A percentile compares a stretch with the other conserved stretches of the same genome.
These are phyloP conservation scores for Pseudogymnoascus sp. DNA, from an alignment of 2,329 filamentous ascomycete genomes.

Conservation along the genomic window DNA sequence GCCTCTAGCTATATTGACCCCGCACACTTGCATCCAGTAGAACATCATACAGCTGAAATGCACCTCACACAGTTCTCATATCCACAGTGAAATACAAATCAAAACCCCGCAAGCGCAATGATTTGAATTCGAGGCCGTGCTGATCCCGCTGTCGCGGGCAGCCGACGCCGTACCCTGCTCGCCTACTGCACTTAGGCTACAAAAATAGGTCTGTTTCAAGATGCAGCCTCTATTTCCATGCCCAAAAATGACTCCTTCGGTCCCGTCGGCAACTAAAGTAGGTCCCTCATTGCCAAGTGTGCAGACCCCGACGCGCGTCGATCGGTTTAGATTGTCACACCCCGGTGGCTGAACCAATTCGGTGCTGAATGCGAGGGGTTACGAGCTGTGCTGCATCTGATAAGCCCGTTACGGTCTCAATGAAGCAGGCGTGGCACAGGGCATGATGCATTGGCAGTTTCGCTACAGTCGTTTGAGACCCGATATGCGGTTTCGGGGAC, in stretches of 20 bases:
- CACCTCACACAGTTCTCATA: background rate
- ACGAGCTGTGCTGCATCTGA: background rate
- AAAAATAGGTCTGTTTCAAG: background rate
- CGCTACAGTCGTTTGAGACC: background rate
- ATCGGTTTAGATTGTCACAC: background rate
- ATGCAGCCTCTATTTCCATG: background rate
- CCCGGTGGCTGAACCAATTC: background rate
- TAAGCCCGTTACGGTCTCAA: background rate
- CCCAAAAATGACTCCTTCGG: background rate
- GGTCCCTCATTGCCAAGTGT: background rate
- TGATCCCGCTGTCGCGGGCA: background rate
- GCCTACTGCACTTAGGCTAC: background rate
- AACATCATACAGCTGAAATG: background rate
- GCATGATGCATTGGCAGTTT: background rate
- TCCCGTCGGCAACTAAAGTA: slow-evolving; percentile 7
- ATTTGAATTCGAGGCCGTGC: background rate
- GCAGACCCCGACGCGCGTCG: background rate
- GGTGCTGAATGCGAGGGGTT: background rate
- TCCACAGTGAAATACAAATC: slow-evolving; percentile 1
- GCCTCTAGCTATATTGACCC: slow-evolving; percentile 1
- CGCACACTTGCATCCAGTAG: background rate
- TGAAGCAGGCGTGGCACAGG: background rate
- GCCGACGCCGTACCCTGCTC: background rate
- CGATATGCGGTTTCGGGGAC: background rate
- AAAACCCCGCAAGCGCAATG: background rate